Evolutionary conservation across 2,329 filamentous ascomycete genomes (phyloP), one percentile per base, ranked within the genome.

Genomic region (Massarina eburnea): DNA sequence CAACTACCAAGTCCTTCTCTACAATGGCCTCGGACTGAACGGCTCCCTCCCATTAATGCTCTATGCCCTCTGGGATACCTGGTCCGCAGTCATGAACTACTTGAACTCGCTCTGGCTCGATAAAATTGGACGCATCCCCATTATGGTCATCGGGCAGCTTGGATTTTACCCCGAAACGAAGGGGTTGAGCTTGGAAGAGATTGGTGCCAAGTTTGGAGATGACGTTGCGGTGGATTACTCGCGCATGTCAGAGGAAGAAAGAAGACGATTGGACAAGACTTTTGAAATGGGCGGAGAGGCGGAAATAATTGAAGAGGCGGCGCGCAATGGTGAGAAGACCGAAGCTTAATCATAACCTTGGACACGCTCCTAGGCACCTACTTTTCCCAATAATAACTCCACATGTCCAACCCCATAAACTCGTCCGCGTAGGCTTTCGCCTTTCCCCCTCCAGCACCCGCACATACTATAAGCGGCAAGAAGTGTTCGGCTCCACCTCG

Each of bases 381-480:
- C 33, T 61, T 63, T 27, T 65, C 62, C 80, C 80, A 83, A 49
- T 81, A 82, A 55, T 78, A 83, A 19, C 79, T 81, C 49, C 69
- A 76, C 39, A 81, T 80, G 37, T 78, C 71, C 27, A 79, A 45
- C 2, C 77, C 78, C 39, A 67, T 20, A 51, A 73, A 80, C 5
- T 74, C 64, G 60, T 83, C 80, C n/a, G 62, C 64, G 52, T 80
- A 82, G 12, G 51, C 63, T 51, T 64, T 68, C 15, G 68, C 74
- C 59, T 63, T 62, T 39, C 74, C 77, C 17, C 75, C 72, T 10
- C 63, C 73, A 0, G 76, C 79, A 0, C 77, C 80, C 3, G 79
- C 78, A 54, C 77, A 80, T 24, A 83, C 81, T 36, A 82, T 59
- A 64, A 84, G 60, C 46, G 81, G 81, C 73, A 83, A 64, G 43